A percentile compares a stretch with the other conserved stretches of the same genome.
These are phyloP conservation scores for Didymella pomorum DNA, from an alignment of 2,329 filamentous ascomycete genomes.

Conservation along the genomic window DNA sequence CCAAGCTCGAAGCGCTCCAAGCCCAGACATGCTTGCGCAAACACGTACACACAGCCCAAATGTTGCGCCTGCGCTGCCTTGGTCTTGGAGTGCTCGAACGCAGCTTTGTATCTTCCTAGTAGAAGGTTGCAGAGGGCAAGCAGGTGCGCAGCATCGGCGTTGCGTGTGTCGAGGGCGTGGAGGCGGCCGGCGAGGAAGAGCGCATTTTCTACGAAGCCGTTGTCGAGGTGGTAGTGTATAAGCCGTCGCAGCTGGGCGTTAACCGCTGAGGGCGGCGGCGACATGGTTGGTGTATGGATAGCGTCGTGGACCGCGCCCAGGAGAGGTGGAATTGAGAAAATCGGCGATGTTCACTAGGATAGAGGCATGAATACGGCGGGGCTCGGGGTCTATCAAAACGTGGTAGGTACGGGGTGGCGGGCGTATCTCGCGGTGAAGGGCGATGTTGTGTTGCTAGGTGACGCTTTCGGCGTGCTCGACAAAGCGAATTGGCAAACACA, in stretches of 20 bases:
- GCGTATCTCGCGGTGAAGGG: constrained; percentile 29
- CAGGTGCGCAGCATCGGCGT: constrained; percentile 81
- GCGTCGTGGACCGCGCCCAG: constrained; percentile 14
- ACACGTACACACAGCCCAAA: constrained; percentile 88
- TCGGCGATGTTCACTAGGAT: constrained; percentile 19
- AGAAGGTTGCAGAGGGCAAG: constrained; percentile 85
- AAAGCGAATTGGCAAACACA: constrained; percentile 50
- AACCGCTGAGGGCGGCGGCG: constrained; percentile 64
- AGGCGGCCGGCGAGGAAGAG: constrained; percentile 92
- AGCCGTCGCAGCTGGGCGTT: constrained; percentile 69
- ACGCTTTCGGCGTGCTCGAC: constrained; percentile 47
- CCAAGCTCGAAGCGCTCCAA: constrained; percentile 83
- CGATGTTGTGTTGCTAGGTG: constrained; percentile 46
- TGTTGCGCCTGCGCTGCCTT: constrained; percentile 75
- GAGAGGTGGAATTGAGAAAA: constrained; percentile 20
- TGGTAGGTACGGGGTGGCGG: constrained; percentile 14
- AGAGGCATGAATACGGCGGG: constrained; percentile 41
- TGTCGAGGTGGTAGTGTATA: constrained; percentile 82
- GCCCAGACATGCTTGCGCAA: constrained; percentile 85
- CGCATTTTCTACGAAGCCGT: constrained; percentile 86
- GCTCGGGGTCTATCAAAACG: constrained; percentile 1
- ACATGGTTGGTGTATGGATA: constrained; percentile 55
- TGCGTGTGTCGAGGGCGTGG: constrained; percentile 81
- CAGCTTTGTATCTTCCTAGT: constrained; percentile 81
- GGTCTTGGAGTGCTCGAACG: constrained; percentile 81